phyloP scores from a whole-genome alignment of 768 basidiomycete genomes.

The Baorangia bicolor region DNA sequence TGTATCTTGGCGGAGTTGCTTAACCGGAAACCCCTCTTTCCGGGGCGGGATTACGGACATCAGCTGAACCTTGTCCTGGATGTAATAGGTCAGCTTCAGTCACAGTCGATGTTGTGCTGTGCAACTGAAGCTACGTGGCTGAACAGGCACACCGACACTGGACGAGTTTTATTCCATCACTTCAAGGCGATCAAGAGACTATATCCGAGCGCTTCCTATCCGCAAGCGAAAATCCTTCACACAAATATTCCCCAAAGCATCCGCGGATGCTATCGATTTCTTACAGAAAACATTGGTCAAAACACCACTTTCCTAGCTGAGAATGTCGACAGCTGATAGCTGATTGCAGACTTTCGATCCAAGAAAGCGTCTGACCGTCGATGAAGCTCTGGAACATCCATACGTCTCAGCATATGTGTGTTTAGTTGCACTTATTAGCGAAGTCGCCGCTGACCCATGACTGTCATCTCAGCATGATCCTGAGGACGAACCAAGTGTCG shows the following conservation, averaged over 20 bases:
- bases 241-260: conserved; percentile 75
- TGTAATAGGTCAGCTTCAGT: conserved; percentile 57
- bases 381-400: conserved; percentile 80
- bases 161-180: conserved; percentile 93
- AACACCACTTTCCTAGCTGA: conserved; percentile 31
- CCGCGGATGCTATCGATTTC: conserved; percentile 69
- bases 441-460: background rate
- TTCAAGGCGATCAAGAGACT: conserved; percentile 79
- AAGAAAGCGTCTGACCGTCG: conserved; percentile 79
- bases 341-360: conserved; percentile 74
- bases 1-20: conserved; percentile 83
- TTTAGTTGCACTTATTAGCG: conserved; percentile 5
- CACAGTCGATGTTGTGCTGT: conserved; percentile 15
- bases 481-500: conserved; percentile 84
- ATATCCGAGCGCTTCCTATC: conserved; percentile 84
- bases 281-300: conserved; percentile 64
- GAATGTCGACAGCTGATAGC: background rate
- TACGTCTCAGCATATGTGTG: conserved; percentile 76
- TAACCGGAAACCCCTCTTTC: conserved; percentile 80
- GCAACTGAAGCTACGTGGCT: conserved; percentile 15
- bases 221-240: conserved; percentile 71
- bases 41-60: conserved; percentile 83
- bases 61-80: conserved; percentile 88
- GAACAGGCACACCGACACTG: conserved; percentile 71
- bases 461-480: conserved; percentile 64